A percentile compares a stretch with the other conserved stretches of the same genome.
These are phyloP conservation scores for Torulaspora globosa DNA, from an alignment of 1,139 yeast species.

Conservation along the genomic window DNA sequence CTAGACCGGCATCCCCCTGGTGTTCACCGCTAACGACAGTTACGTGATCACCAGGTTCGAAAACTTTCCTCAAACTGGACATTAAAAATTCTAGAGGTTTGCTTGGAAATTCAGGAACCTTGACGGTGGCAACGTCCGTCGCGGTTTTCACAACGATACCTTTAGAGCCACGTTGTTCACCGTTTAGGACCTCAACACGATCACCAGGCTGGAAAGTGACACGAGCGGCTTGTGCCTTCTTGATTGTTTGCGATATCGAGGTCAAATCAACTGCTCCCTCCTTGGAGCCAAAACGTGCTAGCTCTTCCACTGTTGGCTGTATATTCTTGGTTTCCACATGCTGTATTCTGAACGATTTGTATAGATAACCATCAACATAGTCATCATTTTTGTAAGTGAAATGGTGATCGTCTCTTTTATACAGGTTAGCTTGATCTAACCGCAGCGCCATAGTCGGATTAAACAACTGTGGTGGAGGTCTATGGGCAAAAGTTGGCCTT, in stretches of 20 bases:
- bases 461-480: conserved; percentile 84
- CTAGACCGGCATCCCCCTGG: conserved; percentile 90
- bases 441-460: conserved; percentile 70
- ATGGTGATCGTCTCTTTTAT: conserved; percentile 68
- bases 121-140: conserved; percentile 40
- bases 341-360: conserved; percentile 80
- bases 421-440: conserved; percentile 54
- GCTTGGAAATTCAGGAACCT: conserved; percentile 46
- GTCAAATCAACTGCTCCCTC: conserved; percentile 82
- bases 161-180: conserved; percentile 87
- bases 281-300: conserved; percentile 70
- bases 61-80: conserved; percentile 75
- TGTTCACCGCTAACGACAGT: conserved; percentile 90
- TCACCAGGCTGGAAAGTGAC: conserved; percentile 88
- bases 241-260: conserved; percentile 78
- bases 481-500: conserved; percentile 48
- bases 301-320: conserved; percentile 82
- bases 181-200: conserved; percentile 82
- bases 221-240: conserved; percentile 53
- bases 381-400: conserved; percentile 82
- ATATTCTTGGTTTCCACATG: conserved; percentile 79
- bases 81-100: conserved; percentile 69
- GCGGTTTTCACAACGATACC: conserved; percentile 69
- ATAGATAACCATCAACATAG: conserved; percentile 81
- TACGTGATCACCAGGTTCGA: conserved; percentile 91